Evolutionary conservation across 495 filamentous ascomycete genomes (phyloP).

Genomic region (Usnea hakonensis): DNA sequence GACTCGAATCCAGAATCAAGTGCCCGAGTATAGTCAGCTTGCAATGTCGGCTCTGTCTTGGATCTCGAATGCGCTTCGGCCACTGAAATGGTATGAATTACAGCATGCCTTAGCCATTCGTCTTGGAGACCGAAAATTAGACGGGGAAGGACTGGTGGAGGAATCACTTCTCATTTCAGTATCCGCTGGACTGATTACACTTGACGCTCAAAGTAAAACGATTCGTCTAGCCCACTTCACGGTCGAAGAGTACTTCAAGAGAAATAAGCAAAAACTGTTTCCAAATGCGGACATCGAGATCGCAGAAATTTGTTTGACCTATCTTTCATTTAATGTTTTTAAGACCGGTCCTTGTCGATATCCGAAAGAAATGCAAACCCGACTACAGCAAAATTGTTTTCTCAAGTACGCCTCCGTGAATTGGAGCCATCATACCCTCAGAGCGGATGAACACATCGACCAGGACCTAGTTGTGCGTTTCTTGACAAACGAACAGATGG

Average conservation of each 20-base stretch:
- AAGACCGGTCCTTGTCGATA: constrained; percentile 19
- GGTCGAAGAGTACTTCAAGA: constrained; percentile 24
- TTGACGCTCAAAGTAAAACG: constrained; percentile 25
- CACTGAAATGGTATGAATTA: constrained; percentile 13
- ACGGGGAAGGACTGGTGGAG: constrained; percentile 2
- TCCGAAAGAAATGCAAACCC: constrained; percentile 5
- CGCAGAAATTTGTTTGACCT: constrained; percentile 19
- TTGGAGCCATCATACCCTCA: constrained; percentile 35
- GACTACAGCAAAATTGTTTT: constrained; percentile 26
- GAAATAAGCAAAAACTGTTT: constrained; percentile 6
- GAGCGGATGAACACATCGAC: constrained; percentile 2
- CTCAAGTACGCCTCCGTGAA: constrained; percentile 36
- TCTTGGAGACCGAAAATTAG: constrained; percentile 3
- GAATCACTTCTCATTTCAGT: constrained; percentile 12
- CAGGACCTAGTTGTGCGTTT: neutral
- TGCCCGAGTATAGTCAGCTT: constrained; percentile 27
- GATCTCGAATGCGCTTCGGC: constrained; percentile 18
- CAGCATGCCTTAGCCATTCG: constrained; percentile 20
- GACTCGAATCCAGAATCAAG: constrained; percentile 33
- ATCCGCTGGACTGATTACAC: constrained; percentile 28
- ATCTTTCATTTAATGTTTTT: constrained; percentile 24
- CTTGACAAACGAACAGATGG: constrained; percentile 9
- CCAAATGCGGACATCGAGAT: constrained; percentile 18
- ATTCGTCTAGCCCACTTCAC: constrained; percentile 31
- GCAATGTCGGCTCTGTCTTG: constrained; percentile 22